These are phyloP conservation scores for Trichoderma guizhouense DNA, from an alignment of 2,329 filamentous ascomycete species.

Conservation along the genomic window DNA sequence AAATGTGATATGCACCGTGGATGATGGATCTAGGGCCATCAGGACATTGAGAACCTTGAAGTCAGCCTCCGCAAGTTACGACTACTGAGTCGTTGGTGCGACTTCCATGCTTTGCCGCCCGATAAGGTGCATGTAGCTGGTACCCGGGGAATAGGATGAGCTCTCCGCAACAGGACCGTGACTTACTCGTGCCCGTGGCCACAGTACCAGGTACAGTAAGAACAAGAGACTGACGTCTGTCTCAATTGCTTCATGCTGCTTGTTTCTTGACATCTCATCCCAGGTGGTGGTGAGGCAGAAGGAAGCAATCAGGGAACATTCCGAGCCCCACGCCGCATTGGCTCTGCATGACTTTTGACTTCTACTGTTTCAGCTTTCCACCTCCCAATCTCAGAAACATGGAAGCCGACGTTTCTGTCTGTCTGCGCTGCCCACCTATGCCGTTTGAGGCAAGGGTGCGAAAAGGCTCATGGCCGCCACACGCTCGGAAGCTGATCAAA, in stretches of 20 bases:
- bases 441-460: not conserved
- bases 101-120: not conserved
- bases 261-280: not conserved
- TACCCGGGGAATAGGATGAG: not conserved
- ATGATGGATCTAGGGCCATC: not conserved
- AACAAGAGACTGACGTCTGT: not conserved
- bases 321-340: not conserved
- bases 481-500: not conserved
- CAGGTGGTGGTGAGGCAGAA: not conserved
- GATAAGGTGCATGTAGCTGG: not conserved
- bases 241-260: not conserved
- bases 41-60: not conserved
- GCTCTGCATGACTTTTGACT: not conserved
- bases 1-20: not conserved
- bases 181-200: not conserved
- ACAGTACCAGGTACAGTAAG: not conserved
- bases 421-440: not conserved
- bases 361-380: conserved; percentile 1
- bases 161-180: not conserved
- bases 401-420: not conserved
- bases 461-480: not conserved
- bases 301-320: not conserved
- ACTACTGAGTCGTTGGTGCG: not conserved
- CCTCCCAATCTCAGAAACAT: conserved; percentile 1
- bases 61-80: not conserved